A percentile compares a stretch with the other conserved stretches of the same genome.
These are phyloP conservation scores for Limnanthes douglasii DNA, from an alignment of 345 rosid genomes.

Conservation along the genomic window DNA sequence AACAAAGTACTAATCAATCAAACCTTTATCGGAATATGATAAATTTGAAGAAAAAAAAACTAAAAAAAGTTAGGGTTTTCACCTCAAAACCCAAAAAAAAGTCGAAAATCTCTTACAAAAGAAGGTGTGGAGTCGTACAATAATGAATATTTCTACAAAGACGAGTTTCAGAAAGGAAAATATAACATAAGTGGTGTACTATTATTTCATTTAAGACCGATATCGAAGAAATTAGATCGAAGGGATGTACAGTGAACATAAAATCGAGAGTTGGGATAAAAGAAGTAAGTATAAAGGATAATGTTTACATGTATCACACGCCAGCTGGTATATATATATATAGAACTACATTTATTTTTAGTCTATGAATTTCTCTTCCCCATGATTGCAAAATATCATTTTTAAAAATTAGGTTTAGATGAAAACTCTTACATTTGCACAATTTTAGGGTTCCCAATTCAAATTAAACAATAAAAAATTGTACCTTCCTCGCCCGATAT, in stretches of 20 bases:
- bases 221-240: conserved; percentile 82
- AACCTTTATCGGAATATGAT: conserved; percentile 22
- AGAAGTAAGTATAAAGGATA: conserved; percentile 81
- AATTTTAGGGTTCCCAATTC: no score
- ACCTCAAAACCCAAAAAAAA: conserved; percentile 4
- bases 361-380: no score
- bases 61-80: conserved; percentile 7
- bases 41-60: conserved; percentile 17
- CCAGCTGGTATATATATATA: no score
- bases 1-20: conserved; percentile 50
- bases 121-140: conserved; percentile 78
- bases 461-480: no score
- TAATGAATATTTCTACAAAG: conserved; percentile 78
- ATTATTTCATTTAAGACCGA: conserved; percentile 42
- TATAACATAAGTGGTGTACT: conserved; percentile 78
- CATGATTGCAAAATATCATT: no score
- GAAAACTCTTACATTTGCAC: no score
- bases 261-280: conserved; percentile 78
- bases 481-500: no score
- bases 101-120: conserved; percentile 19
- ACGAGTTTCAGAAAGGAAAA: conserved; percentile 57
- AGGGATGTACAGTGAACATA: conserved; percentile 64
- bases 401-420: no score
- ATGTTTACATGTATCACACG: conserved; percentile 37
- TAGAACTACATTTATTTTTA: no score